A percentile compares a stretch with the other conserved stretches of the same genome.
These are phyloP conservation scores for Kodamaea hsintzibuensis DNA, from an alignment of 805 yeast genomes.

Conservation along the genomic window DNA sequence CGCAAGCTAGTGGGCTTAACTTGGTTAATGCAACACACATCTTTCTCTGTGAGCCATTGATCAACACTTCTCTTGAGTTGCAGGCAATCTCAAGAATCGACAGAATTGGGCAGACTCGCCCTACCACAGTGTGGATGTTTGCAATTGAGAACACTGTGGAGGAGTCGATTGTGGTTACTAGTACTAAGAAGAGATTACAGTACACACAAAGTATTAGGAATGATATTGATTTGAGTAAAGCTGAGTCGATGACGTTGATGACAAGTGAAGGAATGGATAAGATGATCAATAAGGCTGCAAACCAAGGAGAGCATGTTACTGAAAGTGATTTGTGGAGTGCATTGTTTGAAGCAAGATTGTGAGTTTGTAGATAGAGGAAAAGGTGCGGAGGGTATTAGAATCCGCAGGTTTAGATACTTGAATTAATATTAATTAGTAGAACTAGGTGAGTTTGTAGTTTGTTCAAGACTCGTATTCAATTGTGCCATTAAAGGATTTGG, in stretches of 20 bases:
- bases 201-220: slow-evolving; percentile 25
- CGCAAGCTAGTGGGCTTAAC: slow-evolving; percentile 89
- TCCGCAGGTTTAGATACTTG: not conserved
- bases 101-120: slow-evolving; percentile 81
- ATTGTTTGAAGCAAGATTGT: slow-evolving; percentile 43
- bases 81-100: slow-evolving; percentile 94
- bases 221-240: slow-evolving; percentile 35
- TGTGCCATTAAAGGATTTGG: too few relatives aligned
- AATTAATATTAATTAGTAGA: not conserved
- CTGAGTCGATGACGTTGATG: slow-evolving; percentile 57
- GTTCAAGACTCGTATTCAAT: too few relatives aligned
- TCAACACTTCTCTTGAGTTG: slow-evolving; percentile 81
- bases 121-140: slow-evolving; percentile 92
- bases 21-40: slow-evolving; percentile 91
- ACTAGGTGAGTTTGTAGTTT: too few relatives aligned
- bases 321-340: slow-evolving; percentile 64
- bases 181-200: slow-evolving; percentile 60
- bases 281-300: slow-evolving; percentile 41
- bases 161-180: slow-evolving; percentile 74
- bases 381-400: not conserved
- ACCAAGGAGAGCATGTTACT: slow-evolving; percentile 61
- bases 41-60: slow-evolving; percentile 87
- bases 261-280: slow-evolving; percentile 52
- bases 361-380: not conserved
- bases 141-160: slow-evolving; percentile 83